Conservation (phyloP, 2,329 filamentous ascomycete genomes). For the Monosporascus sp. region DNA sequence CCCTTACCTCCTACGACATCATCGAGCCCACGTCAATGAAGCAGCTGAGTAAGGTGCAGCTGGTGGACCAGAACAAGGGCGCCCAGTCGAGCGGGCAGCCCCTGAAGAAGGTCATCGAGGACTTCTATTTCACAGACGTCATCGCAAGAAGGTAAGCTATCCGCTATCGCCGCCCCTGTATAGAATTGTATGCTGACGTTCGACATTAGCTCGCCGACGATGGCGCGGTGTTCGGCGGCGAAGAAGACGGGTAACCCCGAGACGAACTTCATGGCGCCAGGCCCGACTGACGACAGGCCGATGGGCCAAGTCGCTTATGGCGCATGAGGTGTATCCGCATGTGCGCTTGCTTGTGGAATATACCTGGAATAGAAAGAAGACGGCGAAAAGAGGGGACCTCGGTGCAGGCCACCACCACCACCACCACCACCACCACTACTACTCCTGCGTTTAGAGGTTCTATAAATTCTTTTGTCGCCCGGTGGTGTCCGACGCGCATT, state of each 20-base stretch:
- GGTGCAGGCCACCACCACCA: not conserved
- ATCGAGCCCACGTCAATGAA: constrained; percentile 74
- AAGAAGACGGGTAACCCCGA: constrained; percentile 77
- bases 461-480: too few relatives aligned
- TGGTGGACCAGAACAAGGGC: constrained; percentile 95
- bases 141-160: constrained; percentile 84
- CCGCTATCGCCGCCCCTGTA: constrained; percentile 2
- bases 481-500: too few relatives aligned
- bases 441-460: too few relatives aligned
- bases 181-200: constrained; percentile 11
- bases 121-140: constrained; percentile 97
- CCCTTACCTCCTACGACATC: constrained; percentile 83
- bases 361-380: not conserved
- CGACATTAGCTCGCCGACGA: constrained; percentile 78
- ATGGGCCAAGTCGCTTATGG: constrained; percentile 59
- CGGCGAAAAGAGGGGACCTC: not conserved
- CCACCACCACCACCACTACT: too few relatives aligned
- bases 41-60: constrained; percentile 82
- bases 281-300: constrained; percentile 57
- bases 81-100: constrained; percentile 64
- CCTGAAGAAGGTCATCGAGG: constrained; percentile 80
- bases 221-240: constrained; percentile 93
- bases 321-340: constrained; percentile 30
- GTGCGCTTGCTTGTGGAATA: not conserved
- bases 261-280: constrained; percentile 74